Percentiles rank a stretch among this genome's conserved stretches.
Evolutionary conservation across 78 protist species (phyloP).

Genomic region (Dictyostelium firmibasis): DNA sequence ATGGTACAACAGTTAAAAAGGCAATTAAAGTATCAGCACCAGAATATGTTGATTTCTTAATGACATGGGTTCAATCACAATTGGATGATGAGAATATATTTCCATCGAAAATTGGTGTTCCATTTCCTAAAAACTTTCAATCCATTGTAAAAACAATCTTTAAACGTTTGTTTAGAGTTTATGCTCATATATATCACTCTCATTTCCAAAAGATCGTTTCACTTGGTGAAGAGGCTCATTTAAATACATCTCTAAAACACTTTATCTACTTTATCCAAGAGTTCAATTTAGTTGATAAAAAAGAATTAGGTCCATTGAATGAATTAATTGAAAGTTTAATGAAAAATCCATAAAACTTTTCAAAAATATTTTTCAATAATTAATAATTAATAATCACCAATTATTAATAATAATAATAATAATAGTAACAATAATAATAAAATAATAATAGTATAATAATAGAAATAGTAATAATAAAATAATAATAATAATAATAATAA

Average conservation of each 20-base stretch:
- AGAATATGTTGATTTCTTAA: conserved; percentile 95
- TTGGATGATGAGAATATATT: conserved; percentile 96
- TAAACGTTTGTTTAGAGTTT: conserved; percentile 95
- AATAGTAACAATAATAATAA: too few relatives aligned
- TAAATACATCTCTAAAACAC: conserved; percentile 89
- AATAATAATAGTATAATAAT: too few relatives aligned
- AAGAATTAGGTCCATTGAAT: conserved; percentile 89
- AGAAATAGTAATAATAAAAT: neutral
- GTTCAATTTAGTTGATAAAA: conserved; percentile 87
- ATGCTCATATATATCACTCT: conserved; percentile 97
- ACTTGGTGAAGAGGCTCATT: conserved; percentile 94
- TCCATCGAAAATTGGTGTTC: conserved; percentile 92
- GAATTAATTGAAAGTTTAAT: conserved; percentile 76
- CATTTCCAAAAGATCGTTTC: conserved; percentile 91
- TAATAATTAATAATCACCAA: too few relatives aligned
- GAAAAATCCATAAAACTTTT: neutral
- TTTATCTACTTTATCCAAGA: conserved; percentile 88
- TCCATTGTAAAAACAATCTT: conserved; percentile 89
- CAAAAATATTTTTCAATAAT: too few relatives aligned
- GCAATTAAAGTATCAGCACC: conserved; percentile 96
- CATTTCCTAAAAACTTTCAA: conserved; percentile 95
- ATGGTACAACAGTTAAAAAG: conserved; percentile 92
- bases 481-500: neutral
- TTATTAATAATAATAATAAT: too few relatives aligned
- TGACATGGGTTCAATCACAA: conserved; percentile 97